Evolutionary conservation across 306 rosid species (phyloP), one percentile per base, ranked within the genome.

Genomic region (Quercus glauca): DNA sequence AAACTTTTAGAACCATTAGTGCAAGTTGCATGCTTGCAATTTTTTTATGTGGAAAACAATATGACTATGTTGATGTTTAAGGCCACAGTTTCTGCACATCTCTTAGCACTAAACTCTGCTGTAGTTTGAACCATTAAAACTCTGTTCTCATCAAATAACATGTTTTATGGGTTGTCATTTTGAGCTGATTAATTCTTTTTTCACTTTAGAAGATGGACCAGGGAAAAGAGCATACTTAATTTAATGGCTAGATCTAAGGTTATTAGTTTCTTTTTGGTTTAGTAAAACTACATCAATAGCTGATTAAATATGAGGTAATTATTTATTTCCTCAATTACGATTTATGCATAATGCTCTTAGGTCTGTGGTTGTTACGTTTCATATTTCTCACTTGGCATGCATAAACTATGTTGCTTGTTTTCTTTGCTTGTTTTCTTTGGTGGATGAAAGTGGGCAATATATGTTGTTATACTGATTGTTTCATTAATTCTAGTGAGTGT

Each of bases 401-500:
- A 23, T 49, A 49, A 14, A 31, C 37, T 26, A 13, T 67, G 25
- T 17, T 67, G 51, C 51, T 67, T 67, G 7, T 31, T 33, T 33
- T 31, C 69, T 26, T 14, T 26, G 65, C n/a, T n/a, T n/a, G n/a
- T n/a, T 8, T 51, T 51, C 51, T 26, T 45, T 67, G 72, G 72
- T 33, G 26, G 49, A 35, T 35, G 15, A 33, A 70, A 73, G 69
- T 57, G 77, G 35, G 52, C 64, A 13, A 41, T 7, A 29, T 72
- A 18, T 63, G 49, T 63, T 25, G 37, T 75, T 55, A 21, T 51
- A 31, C 69, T 82, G 23, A 77, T 78, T 76, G 79, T 56, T 73
- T 52, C 5, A 55, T 70, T 81, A 41, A 58, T 83, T 84, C 59
- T 82, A 94, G 99, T 73, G 95, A 88, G 87, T 91, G 91, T 74